Evolutionary conservation across 208 protist genomes (phyloP), one percentile per base, ranked within the genome.

Genomic region (Leishmania mexicana): DNA sequence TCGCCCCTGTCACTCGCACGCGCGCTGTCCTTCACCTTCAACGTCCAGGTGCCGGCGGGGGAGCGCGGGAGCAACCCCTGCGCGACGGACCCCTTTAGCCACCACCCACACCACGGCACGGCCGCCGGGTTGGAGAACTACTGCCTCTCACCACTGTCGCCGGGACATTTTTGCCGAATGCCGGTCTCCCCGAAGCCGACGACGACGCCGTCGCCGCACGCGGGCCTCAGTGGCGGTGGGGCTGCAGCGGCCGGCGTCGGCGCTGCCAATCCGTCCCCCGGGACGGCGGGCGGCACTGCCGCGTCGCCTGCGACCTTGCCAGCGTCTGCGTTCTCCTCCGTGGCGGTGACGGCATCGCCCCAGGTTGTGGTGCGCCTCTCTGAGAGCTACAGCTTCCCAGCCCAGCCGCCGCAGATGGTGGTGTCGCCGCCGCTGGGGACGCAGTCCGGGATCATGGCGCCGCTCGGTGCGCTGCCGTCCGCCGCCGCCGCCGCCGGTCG

Each of bases 301-400:
- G n/a, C 75, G 10, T 80, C 83, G 1, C 78, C 83, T 42, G 65
- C 54, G 2, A 51, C 54, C 17, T 75, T 77, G 54, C 83, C 72
- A 11, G 31, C 58, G 7, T 76, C 80, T 51, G 71, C 71, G 13
- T 57, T 65, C 17, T 82, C 78, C 40, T n/a, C 70, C 24, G 40
- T 28, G 7, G 17, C 76, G 58, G 78, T 57, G 42, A 58, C 73
- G 6, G n/a, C 65, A n/a, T n/a, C 78, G 13, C 58, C 83, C 11
- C 80, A 83, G 49, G 83, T 86, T n/a, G 83, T 86, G 21, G 83
- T 86, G 54, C 83, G 83, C 8, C 75, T 86, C 8, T 86, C 83
- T 6, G 78, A 80, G 45, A 86, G 83, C 75, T 86, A 86, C 83
- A 86, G 83, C 75, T 82, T 86, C 38, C 78, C 83, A 5, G 83